phyloP scores from a whole-genome alignment of 192 early-diverging fungal genomes.

The Coemansia sp. region DNA sequence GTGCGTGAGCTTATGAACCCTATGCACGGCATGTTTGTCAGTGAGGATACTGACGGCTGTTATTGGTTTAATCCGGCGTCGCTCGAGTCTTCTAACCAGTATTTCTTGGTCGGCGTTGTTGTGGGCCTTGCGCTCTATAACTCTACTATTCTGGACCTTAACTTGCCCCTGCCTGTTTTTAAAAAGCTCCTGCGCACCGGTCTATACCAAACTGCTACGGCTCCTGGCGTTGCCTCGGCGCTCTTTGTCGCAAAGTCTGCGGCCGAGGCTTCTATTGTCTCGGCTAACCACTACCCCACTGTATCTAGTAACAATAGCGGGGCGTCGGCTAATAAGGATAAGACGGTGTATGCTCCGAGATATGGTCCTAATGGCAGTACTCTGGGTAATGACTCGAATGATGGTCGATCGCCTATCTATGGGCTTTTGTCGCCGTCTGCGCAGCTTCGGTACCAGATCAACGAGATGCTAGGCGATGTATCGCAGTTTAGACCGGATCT shows the following conservation, averaged over 20 bases:
- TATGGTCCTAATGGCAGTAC: conserved; percentile 5
- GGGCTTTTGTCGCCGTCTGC: conserved; percentile 44
- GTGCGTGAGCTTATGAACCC: conserved; percentile 93
- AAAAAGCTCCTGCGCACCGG: conserved; percentile 78
- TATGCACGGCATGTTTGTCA: conserved; percentile 83
- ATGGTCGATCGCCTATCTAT: conserved; percentile 37
- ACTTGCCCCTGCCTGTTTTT: conserved; percentile 78
- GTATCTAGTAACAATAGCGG: not conserved
- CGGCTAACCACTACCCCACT: conserved; percentile 21
- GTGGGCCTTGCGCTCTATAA: conserved; percentile 95
- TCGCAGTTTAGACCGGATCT: conserved; percentile 73
- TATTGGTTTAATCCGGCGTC: conserved; percentile 82
- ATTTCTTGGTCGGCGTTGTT: conserved; percentile 88
- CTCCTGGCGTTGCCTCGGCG: not conserved
- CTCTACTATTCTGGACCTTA: conserved; percentile 89
- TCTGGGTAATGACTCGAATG: conserved; percentile 8
- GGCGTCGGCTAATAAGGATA: not conserved
- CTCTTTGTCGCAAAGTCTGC: conserved; percentile 20
- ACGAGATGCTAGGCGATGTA: conserved; percentile 80
- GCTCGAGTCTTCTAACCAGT: conserved; percentile 81
- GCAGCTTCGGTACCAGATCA: conserved; percentile 57
- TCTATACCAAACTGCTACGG: conserved; percentile 26
- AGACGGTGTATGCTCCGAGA: conserved; percentile 12
- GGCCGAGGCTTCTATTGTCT: conserved; percentile 18
- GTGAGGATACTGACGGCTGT: conserved; percentile 62